Base-by-base conservation (phyloP, 2,329 filamentous ascomycete species). In the Talaromyces amestolkiae region DNA sequence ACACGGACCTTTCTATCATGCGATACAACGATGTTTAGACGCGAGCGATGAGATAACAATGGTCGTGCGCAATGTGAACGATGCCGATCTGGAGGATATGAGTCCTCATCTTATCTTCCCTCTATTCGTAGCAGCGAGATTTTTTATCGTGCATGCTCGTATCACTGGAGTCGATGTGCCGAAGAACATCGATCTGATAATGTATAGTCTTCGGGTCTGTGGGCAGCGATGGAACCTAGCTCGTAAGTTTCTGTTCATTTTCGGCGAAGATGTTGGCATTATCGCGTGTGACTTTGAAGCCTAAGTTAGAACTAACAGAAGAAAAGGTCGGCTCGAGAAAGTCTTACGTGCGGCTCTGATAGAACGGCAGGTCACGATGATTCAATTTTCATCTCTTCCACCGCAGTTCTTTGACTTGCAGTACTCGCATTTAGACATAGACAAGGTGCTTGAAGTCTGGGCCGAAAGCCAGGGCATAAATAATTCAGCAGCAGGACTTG, bases 71-170 rank as follows among this genome's bases (percentile, higher is more conserved):
- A 49, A 41, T 47, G 58, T 61, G 13, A 60, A 45, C 37, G 39
- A 60, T 17, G 24, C 58, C 17, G 39, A 45, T 45, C 9, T 45
- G 7, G 58, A 45, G 58, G 33, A 47, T 19, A 60, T 60, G 58
- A 60, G 58, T 39, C 58, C 58, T 27, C 58, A 60, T 60, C 58
- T 60, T 19, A 60, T 47, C 27, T 60, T 60, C n/a, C 58, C 58
- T 43, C 15, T 60, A 33, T 49, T 61, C 33, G 59, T 61, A 11
- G 59, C 43, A 39, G 43, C 59, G 8, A 35, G 59, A n/a, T 61
- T 61, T 35, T 61, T 51, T 11, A 43, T 61, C 19, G 59, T 61
- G 10, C 59, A 62, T 19, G 45, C 43, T 17, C 59, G 45, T 33
- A 62, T 62, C 19, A 53, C 33, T 24, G 31, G 45, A 10, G 59